Conservation (phyloP, 345 rosid species). For the Citrus mangshanensis region DNA sequence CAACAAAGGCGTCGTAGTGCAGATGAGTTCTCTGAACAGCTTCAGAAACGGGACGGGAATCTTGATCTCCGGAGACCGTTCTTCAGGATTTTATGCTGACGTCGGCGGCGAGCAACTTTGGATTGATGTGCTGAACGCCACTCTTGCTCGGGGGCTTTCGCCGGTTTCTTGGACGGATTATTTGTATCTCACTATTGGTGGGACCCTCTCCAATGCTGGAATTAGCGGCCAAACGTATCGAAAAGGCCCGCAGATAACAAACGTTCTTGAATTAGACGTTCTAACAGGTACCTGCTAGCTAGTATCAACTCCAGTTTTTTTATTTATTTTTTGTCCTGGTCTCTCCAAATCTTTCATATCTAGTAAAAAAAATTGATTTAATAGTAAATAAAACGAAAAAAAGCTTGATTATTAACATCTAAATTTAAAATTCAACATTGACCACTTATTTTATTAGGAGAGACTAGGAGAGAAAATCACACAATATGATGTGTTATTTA, state of each 20-base stretch:
- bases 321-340: too few relatives aligned
- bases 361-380: too few relatives aligned
- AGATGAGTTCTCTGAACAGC: constrained; percentile 32
- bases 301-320: too few relatives aligned
- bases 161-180: constrained; percentile 58
- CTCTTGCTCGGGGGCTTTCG: constrained; percentile 34
- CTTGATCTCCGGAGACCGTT: neutral
- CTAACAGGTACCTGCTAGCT: constrained; percentile 31
- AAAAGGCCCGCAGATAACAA: constrained; percentile 52
- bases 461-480: too few relatives aligned
- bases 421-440: too few relatives aligned
- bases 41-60: neutral
- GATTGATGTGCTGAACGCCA: constrained; percentile 39
- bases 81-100: constrained; percentile 32
- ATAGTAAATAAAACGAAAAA: too few relatives aligned
- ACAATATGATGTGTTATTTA: too few relatives aligned
- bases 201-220: constrained; percentile 58
- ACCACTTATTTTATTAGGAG: too few relatives aligned
- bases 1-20: constrained; percentile 36
- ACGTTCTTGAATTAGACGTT: constrained; percentile 53
- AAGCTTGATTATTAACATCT: too few relatives aligned
- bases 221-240: constrained; percentile 49
- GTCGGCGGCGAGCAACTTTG: constrained; percentile 46
- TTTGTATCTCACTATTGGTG: constrained; percentile 46
- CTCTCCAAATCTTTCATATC: too few relatives aligned